phyloP scores from a whole-genome alignment of 2,329 filamentous ascomycete species.

The Diaporthe vaccinii region DNA sequence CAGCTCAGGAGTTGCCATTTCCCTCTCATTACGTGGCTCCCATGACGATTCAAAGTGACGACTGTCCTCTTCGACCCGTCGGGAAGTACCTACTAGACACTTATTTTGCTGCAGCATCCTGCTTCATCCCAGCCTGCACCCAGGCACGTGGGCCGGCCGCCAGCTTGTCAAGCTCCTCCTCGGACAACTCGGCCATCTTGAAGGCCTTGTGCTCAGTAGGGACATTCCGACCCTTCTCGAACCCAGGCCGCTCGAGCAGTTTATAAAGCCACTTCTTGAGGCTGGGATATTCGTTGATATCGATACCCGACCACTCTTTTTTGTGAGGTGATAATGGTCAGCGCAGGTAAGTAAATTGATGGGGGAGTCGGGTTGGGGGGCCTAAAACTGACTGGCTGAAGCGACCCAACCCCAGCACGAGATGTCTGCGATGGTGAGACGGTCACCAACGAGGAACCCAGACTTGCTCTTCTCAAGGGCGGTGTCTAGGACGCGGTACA shows the following conservation, averaged over 20 bases:
- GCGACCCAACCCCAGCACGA: conserved; percentile 85
- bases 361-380: not conserved
- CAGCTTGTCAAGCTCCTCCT: conserved; percentile 64
- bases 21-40: not conserved
- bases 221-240: conserved; percentile 80
- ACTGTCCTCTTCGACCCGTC: too few relatives aligned
- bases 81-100: not conserved
- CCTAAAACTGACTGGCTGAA: conserved; percentile 57
- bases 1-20: too few relatives aligned
- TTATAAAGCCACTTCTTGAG: conserved; percentile 83
- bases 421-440: conserved; percentile 83
- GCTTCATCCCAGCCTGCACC: conserved; percentile 76
- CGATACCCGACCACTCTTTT: conserved; percentile 73
- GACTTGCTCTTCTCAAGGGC: conserved; percentile 72
- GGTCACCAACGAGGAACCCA: conserved; percentile 76
- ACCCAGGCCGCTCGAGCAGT: conserved; percentile 76
- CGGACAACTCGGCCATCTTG: conserved; percentile 50
- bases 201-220: conserved; percentile 73
- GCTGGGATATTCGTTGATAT: conserved; percentile 81
- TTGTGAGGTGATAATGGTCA: not conserved
- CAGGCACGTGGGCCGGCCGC: conserved; percentile 65
- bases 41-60: too few relatives aligned
- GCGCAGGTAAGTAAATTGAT: not conserved
- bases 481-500: conserved; percentile 83
- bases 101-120: conserved; percentile 65